Percentiles rank a stretch among this genome's conserved stretches.
Evolutionary conservation across 192 early-diverging fungal genomes (phyloP).

Genomic region (Anaeromyces robustus): DNA sequence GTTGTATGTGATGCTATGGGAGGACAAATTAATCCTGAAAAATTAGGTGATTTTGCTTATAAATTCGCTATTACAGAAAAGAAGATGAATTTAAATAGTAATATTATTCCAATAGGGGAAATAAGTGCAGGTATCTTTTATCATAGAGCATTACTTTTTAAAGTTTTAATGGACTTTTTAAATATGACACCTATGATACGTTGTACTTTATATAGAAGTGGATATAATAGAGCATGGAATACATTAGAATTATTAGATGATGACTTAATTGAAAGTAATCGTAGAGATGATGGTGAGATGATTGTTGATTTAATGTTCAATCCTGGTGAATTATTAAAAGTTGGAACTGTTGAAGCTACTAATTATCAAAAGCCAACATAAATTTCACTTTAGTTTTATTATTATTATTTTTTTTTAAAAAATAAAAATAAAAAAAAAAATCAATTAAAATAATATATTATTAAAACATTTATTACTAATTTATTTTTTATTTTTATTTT

Average conservation of each 20-base stretch:
- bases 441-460: no score
- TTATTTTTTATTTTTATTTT: no score
- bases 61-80: conserved; percentile 37
- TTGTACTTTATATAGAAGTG: conserved; percentile 22
- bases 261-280: conserved; percentile 6
- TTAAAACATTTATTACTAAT: no score
- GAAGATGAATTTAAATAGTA: conserved; percentile 19
- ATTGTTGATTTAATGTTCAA: conserved; percentile 39
- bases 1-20: conserved; percentile 27
- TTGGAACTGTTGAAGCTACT: conserved; percentile 16
- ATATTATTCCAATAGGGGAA: conserved; percentile 26
- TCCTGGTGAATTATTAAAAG: conserved; percentile 17
- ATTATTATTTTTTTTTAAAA: neutral
- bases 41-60: conserved; percentile 13
- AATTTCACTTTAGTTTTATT: neutral
- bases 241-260: conserved; percentile 2
- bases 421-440: neutral
- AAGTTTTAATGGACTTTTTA: conserved; percentile 26
- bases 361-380: neutral
- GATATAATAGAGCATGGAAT: conserved; percentile 34
- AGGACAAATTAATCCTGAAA: conserved; percentile 15
- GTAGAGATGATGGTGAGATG: conserved; percentile 13
- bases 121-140: conserved; percentile 31
- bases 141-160: conserved; percentile 38
- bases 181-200: conserved; percentile 19